Evolutionary conservation across 495 filamentous ascomycete genomes (phyloP).

Genomic region (Xylaria longipes): DNA sequence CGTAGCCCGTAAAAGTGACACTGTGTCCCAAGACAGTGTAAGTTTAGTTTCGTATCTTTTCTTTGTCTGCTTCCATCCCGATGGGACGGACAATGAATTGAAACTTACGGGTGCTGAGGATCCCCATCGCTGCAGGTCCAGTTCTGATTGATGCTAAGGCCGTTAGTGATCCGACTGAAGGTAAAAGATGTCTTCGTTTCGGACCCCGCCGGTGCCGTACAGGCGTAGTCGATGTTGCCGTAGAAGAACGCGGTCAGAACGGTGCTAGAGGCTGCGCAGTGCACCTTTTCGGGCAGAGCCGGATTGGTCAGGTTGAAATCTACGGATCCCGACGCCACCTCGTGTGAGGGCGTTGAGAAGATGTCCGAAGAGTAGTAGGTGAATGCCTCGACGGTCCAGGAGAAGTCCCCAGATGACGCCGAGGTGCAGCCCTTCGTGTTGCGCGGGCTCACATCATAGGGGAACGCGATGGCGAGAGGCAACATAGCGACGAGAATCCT

Average conservation of each 20-base stretch:
- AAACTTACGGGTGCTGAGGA: constrained; percentile 46
- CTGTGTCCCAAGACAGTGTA: constrained; percentile 23
- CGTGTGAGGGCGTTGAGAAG: constrained; percentile 53
- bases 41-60: constrained; percentile 13
- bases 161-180: constrained; percentile 38
- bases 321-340: constrained; percentile 50
- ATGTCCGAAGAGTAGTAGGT: constrained; percentile 48
- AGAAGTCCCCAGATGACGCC: constrained; percentile 40
- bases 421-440: constrained; percentile 33
- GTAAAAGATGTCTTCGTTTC: constrained; percentile 25
- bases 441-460: constrained; percentile 21
- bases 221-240: constrained; percentile 46
- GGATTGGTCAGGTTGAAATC: constrained; percentile 54
- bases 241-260: constrained; percentile 54
- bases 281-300: constrained; percentile 37
- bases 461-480: constrained; percentile 27
- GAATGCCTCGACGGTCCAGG: constrained; percentile 44
- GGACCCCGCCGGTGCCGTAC: constrained; percentile 35
- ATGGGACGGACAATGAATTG: not conserved
- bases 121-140: constrained; percentile 49
- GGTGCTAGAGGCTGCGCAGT: constrained; percentile 46
- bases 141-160: constrained; percentile 47
- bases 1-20: constrained; percentile 44
- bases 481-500: not conserved
- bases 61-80: not conserved